These are phyloP conservation scores for Omphalotus olearius DNA, from an alignment of 1,284 basidiomycete species.

Conservation along the genomic window DNA sequence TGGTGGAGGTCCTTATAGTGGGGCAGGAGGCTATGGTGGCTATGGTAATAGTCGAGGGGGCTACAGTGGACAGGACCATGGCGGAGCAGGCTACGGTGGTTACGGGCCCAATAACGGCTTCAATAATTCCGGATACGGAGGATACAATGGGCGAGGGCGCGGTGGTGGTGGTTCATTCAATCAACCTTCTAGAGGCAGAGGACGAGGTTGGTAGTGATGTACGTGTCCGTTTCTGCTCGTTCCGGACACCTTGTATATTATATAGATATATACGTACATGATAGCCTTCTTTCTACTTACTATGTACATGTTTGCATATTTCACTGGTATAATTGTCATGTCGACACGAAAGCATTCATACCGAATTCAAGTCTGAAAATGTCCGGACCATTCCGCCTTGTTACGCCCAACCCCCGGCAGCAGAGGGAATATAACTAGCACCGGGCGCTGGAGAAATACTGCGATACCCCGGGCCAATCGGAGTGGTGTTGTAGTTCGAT, in stretches of 20 bases:
- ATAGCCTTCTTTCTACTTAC: no score
- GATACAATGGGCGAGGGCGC: slow-evolving; percentile 15
- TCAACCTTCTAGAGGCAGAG: slow-evolving; percentile 13
- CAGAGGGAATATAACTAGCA: background rate
- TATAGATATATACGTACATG: background rate
- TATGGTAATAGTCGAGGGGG: slow-evolving; percentile 13
- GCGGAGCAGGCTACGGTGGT: slow-evolving; percentile 13
- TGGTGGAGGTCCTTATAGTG: slow-evolving; percentile 1
- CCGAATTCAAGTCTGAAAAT: no score
- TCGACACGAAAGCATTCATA: no score
- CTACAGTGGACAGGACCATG: slow-evolving; percentile 18
- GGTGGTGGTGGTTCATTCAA: slow-evolving; percentile 19
- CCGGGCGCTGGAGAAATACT: background rate
- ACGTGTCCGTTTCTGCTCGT: background rate
- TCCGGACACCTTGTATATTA: no score
- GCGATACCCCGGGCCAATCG: no score
- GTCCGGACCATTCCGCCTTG: no score
- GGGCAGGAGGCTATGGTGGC: slow-evolving; percentile 17
- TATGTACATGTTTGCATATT: background rate
- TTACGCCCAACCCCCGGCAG: no score
- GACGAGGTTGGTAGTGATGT: slow-evolving; percentile 13
- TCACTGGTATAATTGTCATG: no score
- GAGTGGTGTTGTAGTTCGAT: no score
- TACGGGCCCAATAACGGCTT: slow-evolving; percentile 12
- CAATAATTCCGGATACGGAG: slow-evolving; percentile 9